Evolutionary conservation across 1,284 basidiomycete species (phyloP).

Genomic region (Melanopsichium pennsylvanicum): DNA sequence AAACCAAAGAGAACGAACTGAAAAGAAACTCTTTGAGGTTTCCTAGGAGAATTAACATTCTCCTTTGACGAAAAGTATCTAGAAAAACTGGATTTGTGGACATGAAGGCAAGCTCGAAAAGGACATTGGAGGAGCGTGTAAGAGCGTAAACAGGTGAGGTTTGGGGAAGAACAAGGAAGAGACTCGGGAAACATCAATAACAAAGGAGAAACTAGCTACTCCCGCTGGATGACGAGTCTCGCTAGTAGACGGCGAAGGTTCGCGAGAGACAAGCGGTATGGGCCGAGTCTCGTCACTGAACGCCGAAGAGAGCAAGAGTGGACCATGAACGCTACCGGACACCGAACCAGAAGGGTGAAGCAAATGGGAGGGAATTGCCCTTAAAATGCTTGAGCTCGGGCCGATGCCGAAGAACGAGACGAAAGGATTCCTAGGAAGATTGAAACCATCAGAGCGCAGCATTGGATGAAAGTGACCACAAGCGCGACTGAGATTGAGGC

Average conservation of each 20-base stretch:
- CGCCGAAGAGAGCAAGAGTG: slow-evolving; percentile 14
- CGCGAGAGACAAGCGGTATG: background rate
- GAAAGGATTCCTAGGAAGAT: no score
- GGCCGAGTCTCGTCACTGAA: background rate
- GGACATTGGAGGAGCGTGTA: background rate
- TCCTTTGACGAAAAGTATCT: no score
- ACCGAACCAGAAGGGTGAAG: background rate
- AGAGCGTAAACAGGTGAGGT: no score
- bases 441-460: no score
- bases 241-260: background rate
- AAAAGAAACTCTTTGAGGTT: no score
- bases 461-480: no score
- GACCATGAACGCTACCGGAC: slow-evolving; percentile 19
- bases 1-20: no score
- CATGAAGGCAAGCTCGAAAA: background rate
- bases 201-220: background rate
- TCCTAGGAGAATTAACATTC: no score
- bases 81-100: no score
- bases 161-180: background rate
- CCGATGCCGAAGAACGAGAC: background rate
- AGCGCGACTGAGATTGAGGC: no score
- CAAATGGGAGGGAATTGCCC: slow-evolving; percentile 1
- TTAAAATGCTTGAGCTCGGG: background rate
- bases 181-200: background rate
- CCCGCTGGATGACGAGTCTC: background rate